These are phyloP conservation scores for Citeromyces nyonsensis DNA, from an alignment of 805 yeast genomes.

Conservation along the genomic window DNA sequence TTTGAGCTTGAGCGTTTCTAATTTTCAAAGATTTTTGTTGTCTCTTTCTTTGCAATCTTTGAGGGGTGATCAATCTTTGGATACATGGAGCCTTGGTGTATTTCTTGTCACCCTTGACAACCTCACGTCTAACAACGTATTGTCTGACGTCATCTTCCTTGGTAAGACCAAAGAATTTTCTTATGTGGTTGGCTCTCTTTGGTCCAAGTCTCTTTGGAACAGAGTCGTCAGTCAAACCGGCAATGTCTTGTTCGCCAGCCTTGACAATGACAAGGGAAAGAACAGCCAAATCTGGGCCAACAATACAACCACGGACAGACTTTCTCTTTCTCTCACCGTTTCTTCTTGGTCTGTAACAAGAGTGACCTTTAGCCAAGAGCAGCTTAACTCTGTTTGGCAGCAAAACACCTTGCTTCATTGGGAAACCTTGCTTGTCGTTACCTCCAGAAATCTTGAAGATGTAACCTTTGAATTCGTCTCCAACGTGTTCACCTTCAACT, in stretches of 20 bases:
- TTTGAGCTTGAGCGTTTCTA: conserved; percentile 95
- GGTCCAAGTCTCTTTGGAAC: conserved; percentile 99
- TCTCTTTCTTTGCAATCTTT: conserved; percentile 98
- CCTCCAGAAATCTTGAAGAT: conserved; percentile 98
- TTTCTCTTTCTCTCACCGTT: conserved; percentile 99
- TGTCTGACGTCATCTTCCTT: conserved; percentile 83
- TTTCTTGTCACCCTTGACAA: conserved; percentile 94
- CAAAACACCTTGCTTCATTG: conserved; percentile 99
- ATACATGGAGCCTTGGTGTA: conserved; percentile 99
- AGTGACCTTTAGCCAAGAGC: conserved; percentile 83
- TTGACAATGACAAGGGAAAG: conserved; percentile 86
- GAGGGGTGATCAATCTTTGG: conserved; percentile 99
- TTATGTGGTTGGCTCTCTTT: conserved; percentile 99
- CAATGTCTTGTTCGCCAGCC: conserved; percentile 94
- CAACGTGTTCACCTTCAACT: conserved; percentile 96
- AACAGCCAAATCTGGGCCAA: conserved; percentile 92
- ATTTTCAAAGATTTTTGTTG: conserved; percentile 86
- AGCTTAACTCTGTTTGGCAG: conserved; percentile 99
- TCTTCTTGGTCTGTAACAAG: conserved; percentile 99
- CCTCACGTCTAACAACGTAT: conserved; percentile 96
- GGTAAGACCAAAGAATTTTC: conserved; percentile 97
- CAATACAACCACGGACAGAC: conserved; percentile 99
- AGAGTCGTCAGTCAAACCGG: conserved; percentile 87
- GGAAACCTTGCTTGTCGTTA: conserved; percentile 99
- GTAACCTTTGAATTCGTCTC: conserved; percentile 99